Percentiles rank a stretch among this genome's conserved stretches.
Conservation (phyloP, 1,284 basidiomycete genomes). For the Ustilago esculenta region DNA sequence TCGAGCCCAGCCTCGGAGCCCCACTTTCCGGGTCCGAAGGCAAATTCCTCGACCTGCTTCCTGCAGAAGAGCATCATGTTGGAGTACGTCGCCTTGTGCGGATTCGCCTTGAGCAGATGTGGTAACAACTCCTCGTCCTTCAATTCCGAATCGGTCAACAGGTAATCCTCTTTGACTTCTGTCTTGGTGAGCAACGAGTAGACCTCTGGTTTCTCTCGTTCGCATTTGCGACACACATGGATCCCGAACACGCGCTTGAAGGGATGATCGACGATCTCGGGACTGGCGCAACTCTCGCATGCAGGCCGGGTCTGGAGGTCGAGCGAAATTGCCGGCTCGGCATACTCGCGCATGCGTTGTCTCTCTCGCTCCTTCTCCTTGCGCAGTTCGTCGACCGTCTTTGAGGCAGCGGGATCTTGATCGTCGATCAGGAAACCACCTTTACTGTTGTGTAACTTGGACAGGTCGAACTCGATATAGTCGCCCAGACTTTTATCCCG, state of each 20-base stretch:
- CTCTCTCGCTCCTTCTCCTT: constrained; percentile 62
- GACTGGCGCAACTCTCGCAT: constrained; percentile 56
- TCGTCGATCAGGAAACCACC: constrained; percentile 65
- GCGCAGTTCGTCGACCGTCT: constrained; percentile 58
- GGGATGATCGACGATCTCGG: constrained; percentile 58
- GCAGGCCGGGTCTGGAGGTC: constrained; percentile 49
- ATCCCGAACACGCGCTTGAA: constrained; percentile 69
- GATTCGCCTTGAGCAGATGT: constrained; percentile 93
- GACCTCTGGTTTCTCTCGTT: constrained; percentile 78
- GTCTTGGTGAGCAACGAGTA: constrained; percentile 97
- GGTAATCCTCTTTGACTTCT: constrained; percentile 84
- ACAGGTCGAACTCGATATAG: constrained; percentile 67
- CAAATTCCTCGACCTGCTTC: constrained; percentile 92
- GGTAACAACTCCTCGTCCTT: constrained; percentile 90
- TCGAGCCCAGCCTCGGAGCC: constrained; percentile 91
- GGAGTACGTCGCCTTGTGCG: constrained; percentile 93
- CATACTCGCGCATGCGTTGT: constrained; percentile 55
- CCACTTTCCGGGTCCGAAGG: constrained; percentile 89
- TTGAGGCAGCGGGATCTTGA: constrained; percentile 29
- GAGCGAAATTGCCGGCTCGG: constrained; percentile 59
- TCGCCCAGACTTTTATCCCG: constrained; percentile 61
- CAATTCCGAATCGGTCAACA: constrained; percentile 93
- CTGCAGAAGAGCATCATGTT: constrained; percentile 99
- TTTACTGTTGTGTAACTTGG: constrained; percentile 62
- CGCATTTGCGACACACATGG: constrained; percentile 86